Base-by-base conservation (phyloP, 805 yeast genomes). In the Grigorovia yakushimaensis region DNA sequence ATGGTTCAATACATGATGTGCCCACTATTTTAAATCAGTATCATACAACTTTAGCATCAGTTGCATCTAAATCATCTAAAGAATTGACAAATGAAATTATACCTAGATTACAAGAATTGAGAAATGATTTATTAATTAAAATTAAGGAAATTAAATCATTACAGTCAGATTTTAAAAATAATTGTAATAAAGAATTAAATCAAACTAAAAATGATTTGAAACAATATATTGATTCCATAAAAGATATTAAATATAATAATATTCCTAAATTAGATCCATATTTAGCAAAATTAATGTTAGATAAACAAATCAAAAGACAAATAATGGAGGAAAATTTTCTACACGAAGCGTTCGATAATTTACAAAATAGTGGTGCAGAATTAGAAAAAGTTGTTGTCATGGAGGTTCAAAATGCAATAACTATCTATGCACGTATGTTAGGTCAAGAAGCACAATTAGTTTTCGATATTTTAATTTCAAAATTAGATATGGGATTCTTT, bases 361-460 rank as follows among this genome's bases (percentile, higher is more conserved):
- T 89, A 54, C 95, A 91, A 69, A 78, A 79, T 36, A 83, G 96
- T 1, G 96, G 95, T 44, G 81, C 82, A 48, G 93, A 88, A 61
- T 74, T 93, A 52, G 98, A 84, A 62, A 81, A 84, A 57, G 91
- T 88, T 51, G 93, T 93, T 20, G 87, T 84, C 35, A 73, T 79
- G 62, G 96, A 89, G 63, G 72, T 93, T 48, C 97, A 93, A 70
- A 81, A 79, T 55, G 87, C 93, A 18, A 66, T 89, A 53, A 77
- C 84, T 5, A 76, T 75, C 44, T 87, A 82, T 65, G 84, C 91
- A 22, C 78, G 78, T 54, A 67, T 83, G 37, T 68, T 85, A 49
- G 86, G 84, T 30, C 80, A 79, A 56, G 88, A 84, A 63, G 82
- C 88, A 39, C 82, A 82, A 55, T 71, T 82, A 41, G 80, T 87